Base-by-base conservation (phyloP, 208 protist genomes). In the Leishmania arabica region DNA sequence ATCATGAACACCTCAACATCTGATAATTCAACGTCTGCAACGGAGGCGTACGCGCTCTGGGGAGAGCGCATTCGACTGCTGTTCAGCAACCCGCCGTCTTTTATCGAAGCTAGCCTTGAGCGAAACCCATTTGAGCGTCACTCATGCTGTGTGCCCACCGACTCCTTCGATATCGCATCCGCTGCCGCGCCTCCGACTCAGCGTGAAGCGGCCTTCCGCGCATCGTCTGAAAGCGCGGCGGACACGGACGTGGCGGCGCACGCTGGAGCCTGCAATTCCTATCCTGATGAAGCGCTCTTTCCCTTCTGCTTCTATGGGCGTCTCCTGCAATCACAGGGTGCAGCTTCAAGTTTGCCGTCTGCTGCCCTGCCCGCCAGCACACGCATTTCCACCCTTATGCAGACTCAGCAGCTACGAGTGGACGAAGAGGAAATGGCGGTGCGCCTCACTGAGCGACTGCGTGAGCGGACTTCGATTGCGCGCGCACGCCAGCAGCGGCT, bases 291-390 rank as follows among this genome's bases (percentile, higher is more conserved):
- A 45, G 47, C 24, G 5, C 31, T 76, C 17, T 76, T 62, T 49
- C 89, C 90, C 1, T 83, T 78, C 58, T 95, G 92, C 70, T 95
- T 95, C 54, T 94, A 95, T 72, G 77, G 82, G 34, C 86, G 88
- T 27, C 86, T 95, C 82, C 74, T 75, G 2, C 78, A 65, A 31
- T 49, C 56, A 24, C 31, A 70, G 78, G 17, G 45, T 40, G 19
- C 58, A 37, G 45, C 8, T 24, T 21, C 9, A 3, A 72, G 15
- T 7, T 6, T 53, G 21, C 68, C 42, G 9, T 1, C 68, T 34
- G 68, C 15, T 31, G 0, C 68, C 24, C 19, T 17, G 24, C 21
- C 9, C 3, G 68, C 17, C 47, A 75, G 37, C 31, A 11, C 49
- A 42, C 17, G 6, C 37, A 45, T 15, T 45, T 75, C 71, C 9